Conservation (phyloP, 179 eudicot genomes). For the Amaranthus tricolor region DNA sequence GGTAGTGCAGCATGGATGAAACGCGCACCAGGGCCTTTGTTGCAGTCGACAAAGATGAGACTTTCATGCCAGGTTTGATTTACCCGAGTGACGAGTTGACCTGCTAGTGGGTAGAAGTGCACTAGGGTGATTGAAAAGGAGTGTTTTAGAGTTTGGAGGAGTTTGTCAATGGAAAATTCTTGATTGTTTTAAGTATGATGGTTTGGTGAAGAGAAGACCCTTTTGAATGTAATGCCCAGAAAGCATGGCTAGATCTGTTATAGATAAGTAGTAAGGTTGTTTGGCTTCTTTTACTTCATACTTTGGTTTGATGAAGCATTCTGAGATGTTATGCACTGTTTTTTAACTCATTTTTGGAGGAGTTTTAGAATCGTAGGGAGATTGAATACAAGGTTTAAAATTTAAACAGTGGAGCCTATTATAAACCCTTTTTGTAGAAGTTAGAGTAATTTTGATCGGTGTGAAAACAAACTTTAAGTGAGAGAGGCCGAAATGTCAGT, state of each 20-base stretch:
- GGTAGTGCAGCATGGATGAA: conserved; percentile 36
- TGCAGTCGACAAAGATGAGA: conserved; percentile 18
- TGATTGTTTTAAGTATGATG: conserved; percentile 15
- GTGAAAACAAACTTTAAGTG: conserved; percentile 32
- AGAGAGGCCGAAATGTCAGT: conserved; percentile 30
- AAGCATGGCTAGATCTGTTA: conserved; percentile 44
- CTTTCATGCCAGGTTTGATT: conserved; percentile 15
- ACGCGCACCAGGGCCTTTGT: conserved; percentile 28
- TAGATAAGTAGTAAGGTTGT: conserved; percentile 30
- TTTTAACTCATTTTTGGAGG: too few relatives aligned
- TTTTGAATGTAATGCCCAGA: conserved; percentile 35
- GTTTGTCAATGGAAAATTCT: not conserved
- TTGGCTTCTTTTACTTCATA: conserved; percentile 24
- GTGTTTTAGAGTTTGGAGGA: conserved; percentile 35
- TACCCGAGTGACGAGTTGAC: conserved; percentile 7
- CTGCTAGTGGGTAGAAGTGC: conserved; percentile 35
- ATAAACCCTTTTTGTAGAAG: too few relatives aligned
- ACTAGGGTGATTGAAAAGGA: conserved; percentile 45
- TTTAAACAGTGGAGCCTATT: too few relatives aligned
- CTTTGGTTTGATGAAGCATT: conserved; percentile 36
- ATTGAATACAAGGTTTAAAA: not conserved
- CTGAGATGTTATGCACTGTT: conserved; percentile 8
- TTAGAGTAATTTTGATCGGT: too few relatives aligned
- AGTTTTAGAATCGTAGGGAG: not conserved
- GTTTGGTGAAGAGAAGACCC: conserved; percentile 39